Conservation (phyloP, 164 flowering plant genomes). For the Liquidambar formosana region DNA sequence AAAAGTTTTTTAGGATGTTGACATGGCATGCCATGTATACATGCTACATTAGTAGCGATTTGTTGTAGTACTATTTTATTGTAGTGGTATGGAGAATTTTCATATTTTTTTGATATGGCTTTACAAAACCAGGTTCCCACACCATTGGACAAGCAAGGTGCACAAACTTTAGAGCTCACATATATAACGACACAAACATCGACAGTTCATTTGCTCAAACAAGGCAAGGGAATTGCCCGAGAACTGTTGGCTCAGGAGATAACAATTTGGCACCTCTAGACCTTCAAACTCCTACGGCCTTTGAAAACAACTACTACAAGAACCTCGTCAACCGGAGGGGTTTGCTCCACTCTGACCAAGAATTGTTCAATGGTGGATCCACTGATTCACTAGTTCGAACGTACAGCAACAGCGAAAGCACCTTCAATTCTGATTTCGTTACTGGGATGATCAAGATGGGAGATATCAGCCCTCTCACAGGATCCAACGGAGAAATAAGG, state of each 20-base stretch:
- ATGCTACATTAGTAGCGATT: too few relatives aligned
- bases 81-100: too few relatives aligned
- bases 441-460: constrained; percentile 71
- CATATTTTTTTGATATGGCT: too few relatives aligned
- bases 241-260: too few relatives aligned
- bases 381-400: constrained; percentile 48
- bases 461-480: constrained; percentile 61
- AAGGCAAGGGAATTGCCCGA: constrained; percentile 27
- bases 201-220: constrained; percentile 43
- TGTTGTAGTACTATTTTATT: too few relatives aligned
- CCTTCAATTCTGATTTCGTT: constrained; percentile 45
- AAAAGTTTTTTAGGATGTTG: too few relatives aligned
- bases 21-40: too few relatives aligned
- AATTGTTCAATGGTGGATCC: constrained; percentile 57
- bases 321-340: constrained; percentile 39
- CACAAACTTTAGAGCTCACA: constrained; percentile 45
- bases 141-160: constrained; percentile 79
- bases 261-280: too few relatives aligned
- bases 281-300: constrained; percentile 39
- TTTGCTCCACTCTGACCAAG: constrained; percentile 65
- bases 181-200: constrained; percentile 73
- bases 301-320: constrained; percentile 59
- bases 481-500: constrained; percentile 60
- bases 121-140: constrained; percentile 58
- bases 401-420: constrained; percentile 27